Evolutionary conservation across 768 basidiomycete genomes (phyloP), one percentile per base, ranked within the genome.

Genomic region (Russula emetica): DNA sequence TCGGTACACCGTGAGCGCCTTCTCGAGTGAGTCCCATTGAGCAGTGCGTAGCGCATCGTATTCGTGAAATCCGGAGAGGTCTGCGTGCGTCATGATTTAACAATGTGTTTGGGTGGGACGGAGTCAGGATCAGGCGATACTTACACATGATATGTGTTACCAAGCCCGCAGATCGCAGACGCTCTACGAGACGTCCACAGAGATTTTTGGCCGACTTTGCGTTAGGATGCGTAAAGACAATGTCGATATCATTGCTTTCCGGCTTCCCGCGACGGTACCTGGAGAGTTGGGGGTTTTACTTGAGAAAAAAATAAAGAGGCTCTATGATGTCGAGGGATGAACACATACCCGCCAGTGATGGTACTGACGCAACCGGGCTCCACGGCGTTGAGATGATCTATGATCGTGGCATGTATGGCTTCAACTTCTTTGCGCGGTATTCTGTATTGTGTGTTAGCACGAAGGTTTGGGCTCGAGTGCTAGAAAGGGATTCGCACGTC

Each of bases 211-310:
- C 79, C 51, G 81, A 78, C 10, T 72, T 74, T 32, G 70, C 76
- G 66, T 85, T 80, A 0, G 82, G 78, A 70, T 94, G 90, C 40
- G 86, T 89, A 71, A 96, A 88, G 1, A 97, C 83, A 61, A 98
- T 88, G 70, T 98, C 94, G 34, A 94, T 85, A 71, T 97, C 94
- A 69, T 88, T 91, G 70, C 88, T 91, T 64, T 84, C 75, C 3
- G 76, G 70, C 72, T 96, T 96, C 1, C 94, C 94, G 60, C 94
- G 78, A 32, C 95, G 84, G 74, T 94, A 92, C 6, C 93, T 94
- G 60, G 8, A 24, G 11, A 50, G 47, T 36, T n/a, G 30, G 36
- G 13, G 36, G 11, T 16, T 40, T 20, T 7, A 2, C 6, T 24
- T 45, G 32, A 49, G 18, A n/a, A 57, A 58, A 40, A 44, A 34